Base-by-base conservation (phyloP, 441 rosid genomes). In the Erysimum cheiri region DNA sequence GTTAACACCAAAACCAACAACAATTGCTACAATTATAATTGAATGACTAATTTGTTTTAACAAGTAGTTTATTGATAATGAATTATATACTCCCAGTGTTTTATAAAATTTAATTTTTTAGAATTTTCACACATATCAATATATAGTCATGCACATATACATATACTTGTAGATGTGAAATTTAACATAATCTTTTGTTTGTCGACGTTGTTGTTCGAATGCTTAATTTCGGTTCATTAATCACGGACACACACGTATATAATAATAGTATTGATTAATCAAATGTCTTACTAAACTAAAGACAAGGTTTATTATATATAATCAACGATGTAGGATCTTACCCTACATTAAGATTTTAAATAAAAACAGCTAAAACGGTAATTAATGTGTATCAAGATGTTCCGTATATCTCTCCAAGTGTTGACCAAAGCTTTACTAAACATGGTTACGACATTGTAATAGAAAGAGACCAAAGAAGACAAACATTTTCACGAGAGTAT, bases 401-500 rank as follows among this genome's bases (percentile, higher is more conserved):
- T 19, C 28, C 61, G 72, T 67, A 44, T 3, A 52, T 60, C 31
- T 58, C 72, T 56, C 59, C 54, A 56, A 17, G 9, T 73, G 59
- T 36, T 54, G 28, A 32, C 32, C 8, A 54, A 41, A 11, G 13
- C 0, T 33, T 54, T 46, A 28, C 43, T 31, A 61, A 56, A 55
- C 70, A 62, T 69, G 37, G 54, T 14, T 41, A 63, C 70, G 68
- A 69, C 64, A 46, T 12, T 12, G 40, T 60, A 53, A 22, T 19
- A 28, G n/a, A 53, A 60, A 60, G 48, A 67, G 46, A 60, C 43
- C 48, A 39, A 58, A 22, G 64, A 39, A 44, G 24, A 73, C 72
- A 67, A 60, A 60, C 63, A 67, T 15, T 60, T 60, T 68, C 54
- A 69, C 60, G 70, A 47, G 66, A 61, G 47, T 60, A 53, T 53